These are phyloP conservation scores for Pleurotus tuber-regium DNA, from an alignment of 768 basidiomycete genomes.

Conservation along the genomic window DNA sequence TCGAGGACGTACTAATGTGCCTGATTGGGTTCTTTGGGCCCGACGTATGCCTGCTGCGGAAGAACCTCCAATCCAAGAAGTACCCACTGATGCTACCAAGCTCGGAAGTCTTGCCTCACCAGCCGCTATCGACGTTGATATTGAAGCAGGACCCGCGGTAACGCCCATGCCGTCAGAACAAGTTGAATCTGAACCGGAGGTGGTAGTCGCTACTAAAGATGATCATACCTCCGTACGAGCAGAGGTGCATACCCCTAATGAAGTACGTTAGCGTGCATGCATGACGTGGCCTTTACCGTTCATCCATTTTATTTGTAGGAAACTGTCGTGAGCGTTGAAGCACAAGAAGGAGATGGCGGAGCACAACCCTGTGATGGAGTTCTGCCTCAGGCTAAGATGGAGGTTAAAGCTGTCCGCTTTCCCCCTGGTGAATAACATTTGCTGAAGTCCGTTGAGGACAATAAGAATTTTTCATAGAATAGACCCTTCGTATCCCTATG, in stretches of 20 bases:
- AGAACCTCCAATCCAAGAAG: not conserved
- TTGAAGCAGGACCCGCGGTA: not conserved
- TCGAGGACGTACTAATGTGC: constrained; percentile 23
- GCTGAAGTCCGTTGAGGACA: not conserved
- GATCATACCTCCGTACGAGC: too few species aligned
- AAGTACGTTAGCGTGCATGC: too few species aligned
- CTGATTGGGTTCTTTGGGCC: constrained; percentile 45
- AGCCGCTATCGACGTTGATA: not conserved
- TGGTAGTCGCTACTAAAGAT: not conserved
- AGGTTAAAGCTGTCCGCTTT: not conserved
- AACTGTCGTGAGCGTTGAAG: not conserved
- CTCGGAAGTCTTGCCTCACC: too few species aligned
- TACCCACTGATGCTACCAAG: not conserved
- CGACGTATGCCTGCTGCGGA: constrained; percentile 20
- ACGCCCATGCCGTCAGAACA: not conserved
- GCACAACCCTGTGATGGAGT: not conserved
- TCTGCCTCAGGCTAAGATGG: too few species aligned
- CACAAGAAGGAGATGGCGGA: not conserved
- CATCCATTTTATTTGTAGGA: not conserved
- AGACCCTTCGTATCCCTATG: too few species aligned
- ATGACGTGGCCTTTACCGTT: not conserved
- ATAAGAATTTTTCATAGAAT: too few species aligned
- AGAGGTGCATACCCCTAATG: too few species aligned
- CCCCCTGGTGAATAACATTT: not conserved
- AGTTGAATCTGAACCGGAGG: not conserved